These are phyloP conservation scores for Trichoderma atrobrunneum DNA, from an alignment of 2,329 filamentous ascomycete genomes.

Conservation along the genomic window DNA sequence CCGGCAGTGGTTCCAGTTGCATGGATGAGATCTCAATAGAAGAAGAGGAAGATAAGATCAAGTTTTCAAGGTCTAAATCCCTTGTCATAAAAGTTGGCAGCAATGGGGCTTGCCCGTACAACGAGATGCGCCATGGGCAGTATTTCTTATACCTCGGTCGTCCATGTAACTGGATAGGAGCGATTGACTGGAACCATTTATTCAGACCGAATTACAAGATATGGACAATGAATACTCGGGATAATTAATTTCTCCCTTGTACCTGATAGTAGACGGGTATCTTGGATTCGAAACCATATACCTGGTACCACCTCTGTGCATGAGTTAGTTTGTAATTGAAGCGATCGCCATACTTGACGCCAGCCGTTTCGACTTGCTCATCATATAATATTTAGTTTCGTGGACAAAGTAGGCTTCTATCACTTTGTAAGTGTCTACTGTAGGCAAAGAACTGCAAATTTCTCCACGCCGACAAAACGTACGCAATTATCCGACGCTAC, in stretches of 20 bases:
- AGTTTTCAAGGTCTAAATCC: background rate
- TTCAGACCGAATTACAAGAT: background rate
- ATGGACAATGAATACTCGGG: too few relatives aligned
- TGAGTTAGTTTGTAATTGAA: too few relatives aligned
- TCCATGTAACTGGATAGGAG: background rate
- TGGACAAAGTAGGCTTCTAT: too few relatives aligned
- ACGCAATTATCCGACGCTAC: background rate
- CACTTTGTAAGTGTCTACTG: background rate
- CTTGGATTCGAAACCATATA: too few relatives aligned
- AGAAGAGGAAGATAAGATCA: background rate
- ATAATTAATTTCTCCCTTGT: too few relatives aligned
- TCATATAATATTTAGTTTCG: too few relatives aligned
- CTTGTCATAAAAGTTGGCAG: background rate
- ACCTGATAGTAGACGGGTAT: too few relatives aligned
- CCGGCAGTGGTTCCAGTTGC: background rate
- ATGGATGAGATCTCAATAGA: background rate
- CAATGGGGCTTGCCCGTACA: background rate
- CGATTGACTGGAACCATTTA: background rate
- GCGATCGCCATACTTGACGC: too few relatives aligned
- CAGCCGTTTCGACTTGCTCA: too few relatives aligned
- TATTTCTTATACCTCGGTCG: background rate
- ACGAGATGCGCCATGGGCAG: background rate
- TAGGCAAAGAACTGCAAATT: background rate
- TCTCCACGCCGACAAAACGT: background rate
- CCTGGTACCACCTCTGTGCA: too few relatives aligned